Evolutionary conservation across 257 asterid species (phyloP), one percentile per base, ranked within the genome.

Genomic region (Gynochthodes officinalis): DNA sequence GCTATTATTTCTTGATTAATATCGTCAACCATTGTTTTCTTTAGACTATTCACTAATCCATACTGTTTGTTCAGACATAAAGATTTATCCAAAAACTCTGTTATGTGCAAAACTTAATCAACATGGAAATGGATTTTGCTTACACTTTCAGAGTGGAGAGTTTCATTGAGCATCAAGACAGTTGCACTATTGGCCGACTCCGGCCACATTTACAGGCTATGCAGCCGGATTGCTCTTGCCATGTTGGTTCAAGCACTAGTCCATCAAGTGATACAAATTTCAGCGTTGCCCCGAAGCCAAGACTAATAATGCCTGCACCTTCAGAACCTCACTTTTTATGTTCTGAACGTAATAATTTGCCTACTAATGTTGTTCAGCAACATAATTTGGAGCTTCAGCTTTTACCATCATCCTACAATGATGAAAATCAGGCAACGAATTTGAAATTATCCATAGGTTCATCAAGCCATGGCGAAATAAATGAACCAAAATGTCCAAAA

Each of bases 161-260:
- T 63, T 89, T 90, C 79, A 88, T 90, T 1, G 97, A 90, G 76
- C 97, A 90, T 60, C 97, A 86, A 72, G 93, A 89, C 63, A 83
- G 81, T 13, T 91, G 96, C 70, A 79, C 75, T 33, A 49, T 88
- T 79, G 84, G 88, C 10, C 84, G 78, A 0, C 77, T 81, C 70
- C 83, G 79, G 44, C 74, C 95, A 9, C 86, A 84, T 2, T 57
- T 80, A 57, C 85, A 71, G 50, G 54, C 73, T 68, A 81, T 77
- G 67, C 89, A 77, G 75, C 69, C 76, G 15, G 75, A 77, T 35
- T 78, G 91, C 69, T 72, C 85, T 35, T 84, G 92, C 5, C 80
- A 83, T 40, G 87, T 82, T 15, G 90, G 89, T 1, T 83, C 90
- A 2, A 86, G 90, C 73, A 85, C 89, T 21, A 86, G 89, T 48